phyloP scores from a whole-genome alignment of 345 rosid species.

The Erodium maritimum region DNA sequence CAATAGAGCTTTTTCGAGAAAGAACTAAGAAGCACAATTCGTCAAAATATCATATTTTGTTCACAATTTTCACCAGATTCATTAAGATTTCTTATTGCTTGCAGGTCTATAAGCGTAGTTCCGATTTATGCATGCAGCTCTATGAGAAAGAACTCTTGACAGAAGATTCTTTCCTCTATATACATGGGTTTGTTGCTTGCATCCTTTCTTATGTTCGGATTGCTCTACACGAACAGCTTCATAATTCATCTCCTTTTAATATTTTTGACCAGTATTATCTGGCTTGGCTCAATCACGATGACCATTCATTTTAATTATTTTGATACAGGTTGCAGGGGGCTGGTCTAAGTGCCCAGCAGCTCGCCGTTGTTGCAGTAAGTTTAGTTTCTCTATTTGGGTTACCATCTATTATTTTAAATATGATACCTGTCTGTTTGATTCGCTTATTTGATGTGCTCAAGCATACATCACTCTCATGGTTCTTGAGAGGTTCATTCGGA shows the following conservation, averaged over 20 bases:
- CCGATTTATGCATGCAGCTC: slow-evolving; percentile 54
- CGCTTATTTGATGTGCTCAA: neutral
- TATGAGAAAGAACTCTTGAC: slow-evolving; percentile 70
- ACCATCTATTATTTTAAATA: neutral
- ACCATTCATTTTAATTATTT: slow-evolving; percentile 7
- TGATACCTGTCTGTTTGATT: neutral
- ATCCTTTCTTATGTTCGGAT: neutral
- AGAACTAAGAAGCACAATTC: no score
- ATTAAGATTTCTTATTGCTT: slow-evolving; percentile 7
- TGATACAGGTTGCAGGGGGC: slow-evolving; percentile 39
- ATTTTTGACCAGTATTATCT: neutral
- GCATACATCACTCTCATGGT: neutral
- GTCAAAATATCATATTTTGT: neutral
- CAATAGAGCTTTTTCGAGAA: neutral
- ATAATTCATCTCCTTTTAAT: neutral
- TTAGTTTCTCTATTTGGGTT: neutral
- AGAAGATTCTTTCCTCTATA: slow-evolving; percentile 45
- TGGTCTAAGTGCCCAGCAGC: slow-evolving; percentile 55
- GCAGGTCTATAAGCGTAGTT: slow-evolving; percentile 68
- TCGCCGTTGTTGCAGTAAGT: slow-evolving; percentile 58
- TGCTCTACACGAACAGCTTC: neutral
- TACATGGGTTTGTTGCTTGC: slow-evolving; percentile 46
- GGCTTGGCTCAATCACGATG: neutral
- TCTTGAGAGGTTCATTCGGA: no score
- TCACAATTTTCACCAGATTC: neutral